Evolutionary conservation across 2,329 filamentous ascomycete genomes (phyloP), one percentile per base, ranked within the genome.

Genomic region (Claviceps lovelessii): DNA sequence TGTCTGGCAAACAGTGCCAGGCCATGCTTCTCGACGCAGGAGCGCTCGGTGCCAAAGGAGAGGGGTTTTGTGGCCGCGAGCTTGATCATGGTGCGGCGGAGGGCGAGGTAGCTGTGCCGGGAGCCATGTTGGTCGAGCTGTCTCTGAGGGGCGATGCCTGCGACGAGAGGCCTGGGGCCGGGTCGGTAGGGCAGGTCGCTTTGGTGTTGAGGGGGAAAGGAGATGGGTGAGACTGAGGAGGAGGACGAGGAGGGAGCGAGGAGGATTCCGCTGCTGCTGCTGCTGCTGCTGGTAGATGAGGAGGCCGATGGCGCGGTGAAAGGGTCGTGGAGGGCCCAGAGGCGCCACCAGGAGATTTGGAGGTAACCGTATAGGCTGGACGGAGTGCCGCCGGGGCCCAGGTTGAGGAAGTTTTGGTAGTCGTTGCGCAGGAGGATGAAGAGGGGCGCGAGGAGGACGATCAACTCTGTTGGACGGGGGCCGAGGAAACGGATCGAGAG

Each of bases 1-100:
- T 78, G 73, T 3, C 72, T 73, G 1, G 85, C 78, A 67, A 91
- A 93, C 0, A 94, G 75, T 0, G 84, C 88, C 6, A 88, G 77
- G 46, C 85, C 85, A 64, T 91, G 84, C 71, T 90, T 91, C 68
- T 93, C 88, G 60, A 93, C 83, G 64, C 86, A 90, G 1, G 84
- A 88, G 1, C 78, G 84, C 0, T 80, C 85, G 9, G 83, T 79
- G 63, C 75, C 78, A 55, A 85, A 73, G 17, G 68, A 68, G 1
- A 70, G 68, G 2, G 74, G 74, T 60, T 73, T 69, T n/a, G 61
- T 62, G 2, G 64, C 59, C 11, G 74, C 74, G 29, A 88, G 72
- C 4, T 66, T 66, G 54, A 76, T 69, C 51, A 89, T 73, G 2
- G 76, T 73, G 1, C 67, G 63, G 1, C 76, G 73, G 4, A 89